phyloP scores from a whole-genome alignment of 139 green algal genomes.

The Chlamydomonas incerta region DNA sequence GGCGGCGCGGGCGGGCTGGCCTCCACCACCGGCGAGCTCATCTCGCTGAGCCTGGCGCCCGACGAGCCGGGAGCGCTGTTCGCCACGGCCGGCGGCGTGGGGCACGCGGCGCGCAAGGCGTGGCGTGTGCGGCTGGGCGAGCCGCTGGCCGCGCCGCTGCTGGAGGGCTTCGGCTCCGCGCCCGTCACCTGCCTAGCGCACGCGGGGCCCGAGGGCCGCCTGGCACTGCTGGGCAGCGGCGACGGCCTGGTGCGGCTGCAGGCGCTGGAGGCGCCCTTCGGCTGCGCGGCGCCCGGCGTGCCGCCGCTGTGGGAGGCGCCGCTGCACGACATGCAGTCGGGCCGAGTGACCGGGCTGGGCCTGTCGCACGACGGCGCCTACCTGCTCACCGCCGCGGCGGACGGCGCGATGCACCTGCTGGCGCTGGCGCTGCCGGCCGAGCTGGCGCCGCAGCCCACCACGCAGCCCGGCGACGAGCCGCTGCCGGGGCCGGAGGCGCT shows the following conservation, averaged over 20 bases:
- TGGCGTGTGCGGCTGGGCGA: conserved; percentile 19
- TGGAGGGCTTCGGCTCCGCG: conserved; percentile 20
- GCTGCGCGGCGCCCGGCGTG: no score
- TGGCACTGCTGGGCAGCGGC: conserved; percentile 43
- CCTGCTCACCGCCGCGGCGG: conserved; percentile 63
- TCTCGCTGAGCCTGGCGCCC: conserved; percentile 28
- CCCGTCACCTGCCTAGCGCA: conserved; percentile 40
- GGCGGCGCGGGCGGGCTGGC: neutral
- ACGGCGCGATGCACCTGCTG: conserved; percentile 63
- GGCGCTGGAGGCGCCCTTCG: neutral
- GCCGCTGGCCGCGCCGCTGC: neutral
- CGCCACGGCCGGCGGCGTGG: neutral
- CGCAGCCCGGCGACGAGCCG: conserved; percentile 8
- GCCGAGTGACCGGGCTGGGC: conserved; percentile 57
- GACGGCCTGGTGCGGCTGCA: conserved; percentile 57
- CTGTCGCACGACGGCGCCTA: conserved; percentile 76
- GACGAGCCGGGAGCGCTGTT: conserved; percentile 19
- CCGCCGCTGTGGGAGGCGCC: conserved; percentile 52
- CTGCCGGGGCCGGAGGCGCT: neutral
- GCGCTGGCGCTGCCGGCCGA: neutral
- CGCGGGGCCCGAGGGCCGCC: conserved; percentile 1
- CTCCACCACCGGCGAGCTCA: conserved; percentile 24
- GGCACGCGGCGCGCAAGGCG: conserved; percentile 25
- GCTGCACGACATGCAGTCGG: conserved; percentile 69
- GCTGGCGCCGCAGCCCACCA: no score